Evolutionary conservation across 2,329 filamentous ascomycete species (phyloP).

Genomic region (Colletotrichum musicola): DNA sequence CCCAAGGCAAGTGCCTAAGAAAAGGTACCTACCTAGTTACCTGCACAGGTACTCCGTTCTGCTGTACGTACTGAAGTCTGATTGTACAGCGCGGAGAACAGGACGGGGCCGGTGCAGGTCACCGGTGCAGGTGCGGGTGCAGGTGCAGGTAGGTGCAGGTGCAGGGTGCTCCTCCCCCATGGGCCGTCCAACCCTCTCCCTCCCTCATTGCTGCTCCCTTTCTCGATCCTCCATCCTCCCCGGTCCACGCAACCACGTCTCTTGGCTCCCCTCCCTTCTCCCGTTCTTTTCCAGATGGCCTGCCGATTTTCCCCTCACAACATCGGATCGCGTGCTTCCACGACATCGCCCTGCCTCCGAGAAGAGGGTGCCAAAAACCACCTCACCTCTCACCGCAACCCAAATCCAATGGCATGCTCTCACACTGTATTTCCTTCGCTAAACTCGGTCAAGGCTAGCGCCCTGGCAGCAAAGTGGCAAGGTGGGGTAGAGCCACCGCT

Average conservation of each 20-base stretch:
- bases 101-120: no score
- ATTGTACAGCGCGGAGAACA: no score
- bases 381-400: background rate
- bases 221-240: no score
- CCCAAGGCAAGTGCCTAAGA: background rate
- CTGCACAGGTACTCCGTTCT: no score
- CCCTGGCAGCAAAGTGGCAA: background rate
- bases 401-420: background rate
- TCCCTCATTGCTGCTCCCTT: background rate
- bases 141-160: no score
- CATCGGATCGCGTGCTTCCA: conserved; percentile 27
- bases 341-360: background rate
- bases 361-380: background rate
- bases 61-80: no score
- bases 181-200: background rate
- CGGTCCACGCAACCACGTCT: background rate
- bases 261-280: background rate
- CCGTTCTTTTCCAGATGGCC: conserved; percentile 9
- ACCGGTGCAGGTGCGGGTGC: no score
- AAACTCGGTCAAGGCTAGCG: conserved; percentile 14
- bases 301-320: background rate
- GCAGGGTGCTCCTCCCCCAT: background rate
- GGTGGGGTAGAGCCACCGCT: conserved; percentile 9
- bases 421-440: conserved; percentile 8
- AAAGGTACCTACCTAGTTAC: no score